phyloP scores from a whole-genome alignment of 129 eudicot species.

The Tanacetum coccineum region DNA sequence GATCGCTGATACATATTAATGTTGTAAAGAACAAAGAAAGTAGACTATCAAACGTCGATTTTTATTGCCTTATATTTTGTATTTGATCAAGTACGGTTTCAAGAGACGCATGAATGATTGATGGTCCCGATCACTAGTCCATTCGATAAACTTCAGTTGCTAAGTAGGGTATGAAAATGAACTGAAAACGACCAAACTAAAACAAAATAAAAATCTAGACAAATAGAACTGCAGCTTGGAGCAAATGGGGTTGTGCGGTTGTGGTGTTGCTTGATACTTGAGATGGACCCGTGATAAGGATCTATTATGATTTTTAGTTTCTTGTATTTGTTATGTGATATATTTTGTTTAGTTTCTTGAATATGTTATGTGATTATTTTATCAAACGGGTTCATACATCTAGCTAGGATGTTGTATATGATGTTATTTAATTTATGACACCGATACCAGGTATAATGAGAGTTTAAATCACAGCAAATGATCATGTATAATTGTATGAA shows the following conservation, averaged over 20 bases:
- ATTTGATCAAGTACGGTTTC: not conserved
- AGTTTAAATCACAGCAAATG: too few relatives aligned
- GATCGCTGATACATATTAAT: too few relatives aligned
- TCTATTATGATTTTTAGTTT: too few relatives aligned
- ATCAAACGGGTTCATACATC: too few relatives aligned
- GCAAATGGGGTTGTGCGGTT: conserved; percentile 2
- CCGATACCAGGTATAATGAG: too few relatives aligned
- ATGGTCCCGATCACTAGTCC: conserved; percentile 17
- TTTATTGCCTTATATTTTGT: not conserved
- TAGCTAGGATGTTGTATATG: too few relatives aligned
- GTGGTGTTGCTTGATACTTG: not conserved
- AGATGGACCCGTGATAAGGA: too few relatives aligned
- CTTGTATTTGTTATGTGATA: too few relatives aligned
- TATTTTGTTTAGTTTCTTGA: too few relatives aligned
- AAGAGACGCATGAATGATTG: not conserved
- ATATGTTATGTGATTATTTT: too few relatives aligned
- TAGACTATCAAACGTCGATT: not conserved
- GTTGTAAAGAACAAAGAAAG: not conserved
- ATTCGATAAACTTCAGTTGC: not conserved
- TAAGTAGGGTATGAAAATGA: conserved; percentile 11
- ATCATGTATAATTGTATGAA: too few relatives aligned
- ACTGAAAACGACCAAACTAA: not conserved
- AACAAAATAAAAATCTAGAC: not conserved
- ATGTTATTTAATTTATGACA: too few relatives aligned
- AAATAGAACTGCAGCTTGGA: not conserved